These are phyloP conservation scores for Populus hybrid DNA, from an alignment of 441 rosid species.

Conservation along the genomic window DNA sequence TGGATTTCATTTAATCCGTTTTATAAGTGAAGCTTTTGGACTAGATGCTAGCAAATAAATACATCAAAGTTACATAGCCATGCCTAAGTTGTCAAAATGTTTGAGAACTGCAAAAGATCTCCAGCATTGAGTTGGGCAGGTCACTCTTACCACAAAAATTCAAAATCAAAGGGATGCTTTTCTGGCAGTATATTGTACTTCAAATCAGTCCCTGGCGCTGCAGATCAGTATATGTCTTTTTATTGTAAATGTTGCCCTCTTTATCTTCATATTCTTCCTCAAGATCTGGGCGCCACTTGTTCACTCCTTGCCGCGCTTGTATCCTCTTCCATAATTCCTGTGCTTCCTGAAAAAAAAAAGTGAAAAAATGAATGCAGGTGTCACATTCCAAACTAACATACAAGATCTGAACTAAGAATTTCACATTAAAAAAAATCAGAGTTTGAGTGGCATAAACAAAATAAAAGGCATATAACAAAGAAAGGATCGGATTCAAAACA, in stretches of 20 bases:
- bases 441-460: background rate
- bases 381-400: background rate
- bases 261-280: conserved; percentile 99
- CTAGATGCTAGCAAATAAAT: background rate
- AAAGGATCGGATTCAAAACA: background rate
- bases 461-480: background rate
- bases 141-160: background rate
- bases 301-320: conserved; percentile 82
- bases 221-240: conserved; percentile 93
- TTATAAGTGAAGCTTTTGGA: background rate
- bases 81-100: background rate
- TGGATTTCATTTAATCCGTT: background rate
- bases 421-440: background rate
- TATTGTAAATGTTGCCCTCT: conserved; percentile 98
- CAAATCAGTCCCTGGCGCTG: conserved; percentile 93
- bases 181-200: background rate
- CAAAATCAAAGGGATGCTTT: background rate
- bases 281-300: conserved; percentile 98
- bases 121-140: background rate
- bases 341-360: conserved; percentile 66
- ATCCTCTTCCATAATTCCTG: conserved; percentile 92
- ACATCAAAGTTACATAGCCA: background rate
- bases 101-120: background rate
- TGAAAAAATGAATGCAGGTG: background rate
- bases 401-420: background rate